Percentiles rank a stretch among this genome's conserved stretches.
Evolutionary conservation across 2,329 filamentous ascomycete genomes (phyloP).

Genomic region (Calonectria henricotiae): DNA sequence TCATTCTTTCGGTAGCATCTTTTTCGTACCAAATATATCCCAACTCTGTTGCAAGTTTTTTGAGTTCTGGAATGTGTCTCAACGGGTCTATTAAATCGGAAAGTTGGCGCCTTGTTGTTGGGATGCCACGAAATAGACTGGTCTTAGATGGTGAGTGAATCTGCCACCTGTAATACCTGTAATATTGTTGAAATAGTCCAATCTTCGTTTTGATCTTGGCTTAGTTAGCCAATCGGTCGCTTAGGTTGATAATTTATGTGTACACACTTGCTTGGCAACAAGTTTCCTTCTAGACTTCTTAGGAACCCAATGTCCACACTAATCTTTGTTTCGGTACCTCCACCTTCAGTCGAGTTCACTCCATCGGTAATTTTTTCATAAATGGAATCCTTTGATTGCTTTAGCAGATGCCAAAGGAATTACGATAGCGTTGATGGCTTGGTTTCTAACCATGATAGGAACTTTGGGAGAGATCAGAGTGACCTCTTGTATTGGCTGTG

Average conservation of each 20-base stretch:
- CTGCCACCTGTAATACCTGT: neutral
- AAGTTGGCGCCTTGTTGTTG: neutral
- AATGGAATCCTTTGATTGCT: neutral
- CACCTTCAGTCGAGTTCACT: neutral
- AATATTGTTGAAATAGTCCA: neutral
- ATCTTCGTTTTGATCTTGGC: neutral
- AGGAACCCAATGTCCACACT: neutral
- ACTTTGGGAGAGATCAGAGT: neutral
- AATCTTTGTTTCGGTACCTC: neutral
- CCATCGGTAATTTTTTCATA: neutral
- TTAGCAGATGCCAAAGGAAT: neutral
- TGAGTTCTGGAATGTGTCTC: neutral
- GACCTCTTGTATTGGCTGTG: neutral
- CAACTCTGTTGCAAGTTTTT: neutral
- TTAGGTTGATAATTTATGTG: neutral
- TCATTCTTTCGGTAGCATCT: neutral
- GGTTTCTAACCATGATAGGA: neutral
- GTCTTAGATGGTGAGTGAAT: neutral
- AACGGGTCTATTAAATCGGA: neutral
- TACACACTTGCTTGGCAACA: neutral
- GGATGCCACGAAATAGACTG: neutral
- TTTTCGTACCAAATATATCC: slow-evolving; percentile 4
- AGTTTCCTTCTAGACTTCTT: neutral
- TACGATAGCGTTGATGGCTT: neutral
- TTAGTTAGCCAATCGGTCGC: neutral